These are phyloP conservation scores for Scheffersomyces quercinus DNA, from an alignment of 1,139 yeast species.

Conservation along the genomic window DNA sequence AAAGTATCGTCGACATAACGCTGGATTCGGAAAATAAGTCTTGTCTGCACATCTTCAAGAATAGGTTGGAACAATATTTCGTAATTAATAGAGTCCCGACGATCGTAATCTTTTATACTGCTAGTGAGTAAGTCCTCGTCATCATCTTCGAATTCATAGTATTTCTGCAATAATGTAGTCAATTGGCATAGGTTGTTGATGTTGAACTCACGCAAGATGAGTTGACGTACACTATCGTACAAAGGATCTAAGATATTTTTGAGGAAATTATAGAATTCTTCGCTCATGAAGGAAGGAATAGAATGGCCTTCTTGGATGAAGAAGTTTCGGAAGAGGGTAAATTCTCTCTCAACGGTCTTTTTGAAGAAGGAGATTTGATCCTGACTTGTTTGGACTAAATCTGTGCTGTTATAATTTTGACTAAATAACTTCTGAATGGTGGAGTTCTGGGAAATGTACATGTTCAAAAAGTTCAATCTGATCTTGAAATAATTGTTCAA, in stretches of 20 bases:
- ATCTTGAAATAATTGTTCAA: slow-evolving; percentile 60
- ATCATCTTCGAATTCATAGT: slow-evolving; percentile 60
- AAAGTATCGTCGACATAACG: slow-evolving; percentile 68
- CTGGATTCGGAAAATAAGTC: slow-evolving; percentile 79
- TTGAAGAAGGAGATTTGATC: slow-evolving; percentile 58
- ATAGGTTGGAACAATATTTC: slow-evolving; percentile 71
- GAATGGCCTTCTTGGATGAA: slow-evolving; percentile 31
- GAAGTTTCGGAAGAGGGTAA: slow-evolving; percentile 52
- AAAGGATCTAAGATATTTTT: slow-evolving; percentile 69
- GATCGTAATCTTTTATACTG: slow-evolving; percentile 16
- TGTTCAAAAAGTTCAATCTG: slow-evolving; percentile 48
- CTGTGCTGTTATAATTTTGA: slow-evolving; percentile 5
- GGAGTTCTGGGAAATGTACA: slow-evolving; percentile 22
- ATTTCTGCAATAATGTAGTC: slow-evolving; percentile 67
- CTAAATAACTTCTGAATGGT: slow-evolving; percentile 4
- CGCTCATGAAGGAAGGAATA: slow-evolving; percentile 20
- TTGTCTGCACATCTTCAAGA: slow-evolving; percentile 72
- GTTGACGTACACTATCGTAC: slow-evolving; percentile 66
- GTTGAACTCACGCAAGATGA: slow-evolving; percentile 66
- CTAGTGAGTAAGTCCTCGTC: slow-evolving; percentile 17
- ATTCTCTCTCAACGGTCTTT: slow-evolving; percentile 63
- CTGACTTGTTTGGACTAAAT: slow-evolving; percentile 59
- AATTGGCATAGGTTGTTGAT: slow-evolving; percentile 73
- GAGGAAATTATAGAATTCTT: slow-evolving; percentile 55
- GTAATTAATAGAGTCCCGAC: slow-evolving; percentile 35